Conservation (phyloP, 176 grass and related monocot genomes). For the Saccharum spontaneum region DNA sequence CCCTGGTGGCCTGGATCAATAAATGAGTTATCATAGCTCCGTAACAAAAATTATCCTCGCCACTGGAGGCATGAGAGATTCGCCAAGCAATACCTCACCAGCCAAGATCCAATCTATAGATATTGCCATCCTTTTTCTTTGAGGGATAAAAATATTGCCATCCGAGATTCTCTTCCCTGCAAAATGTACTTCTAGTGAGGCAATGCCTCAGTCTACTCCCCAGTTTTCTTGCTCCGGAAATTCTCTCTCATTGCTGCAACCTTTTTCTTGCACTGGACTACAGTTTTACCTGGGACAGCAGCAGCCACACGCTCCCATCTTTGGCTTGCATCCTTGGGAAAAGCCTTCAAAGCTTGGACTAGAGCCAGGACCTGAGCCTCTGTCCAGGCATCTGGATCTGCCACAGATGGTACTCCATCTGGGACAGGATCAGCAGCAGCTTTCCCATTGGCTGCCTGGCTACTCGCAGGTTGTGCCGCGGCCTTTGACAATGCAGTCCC, state of each 20-base stretch:
- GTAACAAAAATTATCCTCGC: slow-evolving; percentile 28
- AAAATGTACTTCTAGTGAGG: background rate
- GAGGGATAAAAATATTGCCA: background rate
- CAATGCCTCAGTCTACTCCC: slow-evolving; percentile 36
- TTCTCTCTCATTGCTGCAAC: slow-evolving; percentile 79
- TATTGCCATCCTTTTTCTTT: background rate
- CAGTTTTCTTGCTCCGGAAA: slow-evolving; percentile 81
- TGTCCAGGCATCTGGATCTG: slow-evolving; percentile 77
- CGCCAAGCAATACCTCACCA: background rate
- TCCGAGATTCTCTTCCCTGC: background rate
- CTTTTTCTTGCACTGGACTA: slow-evolving; percentile 96
- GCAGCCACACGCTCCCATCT: slow-evolving; percentile 96
- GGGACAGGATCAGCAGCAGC: slow-evolving; percentile 31
- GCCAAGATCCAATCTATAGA: background rate
- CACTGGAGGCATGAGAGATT: background rate
- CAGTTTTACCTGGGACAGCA: slow-evolving; percentile 90
- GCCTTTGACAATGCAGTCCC: slow-evolving; percentile 39
- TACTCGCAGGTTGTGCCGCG: slow-evolving; percentile 28
- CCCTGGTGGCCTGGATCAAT: background rate
- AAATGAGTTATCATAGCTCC: background rate
- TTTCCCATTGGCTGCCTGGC: slow-evolving; percentile 37
- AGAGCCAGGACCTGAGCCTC: slow-evolving; percentile 83
- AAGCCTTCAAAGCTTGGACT: slow-evolving; percentile 92
- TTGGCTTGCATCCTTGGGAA: slow-evolving; percentile 90
- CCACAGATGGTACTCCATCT: slow-evolving; percentile 37